Evolutionary conservation across 2,329 filamentous ascomycete genomes (phyloP), one percentile per base, ranked within the genome.

Genomic region (Pseudogymnoascus sp.): DNA sequence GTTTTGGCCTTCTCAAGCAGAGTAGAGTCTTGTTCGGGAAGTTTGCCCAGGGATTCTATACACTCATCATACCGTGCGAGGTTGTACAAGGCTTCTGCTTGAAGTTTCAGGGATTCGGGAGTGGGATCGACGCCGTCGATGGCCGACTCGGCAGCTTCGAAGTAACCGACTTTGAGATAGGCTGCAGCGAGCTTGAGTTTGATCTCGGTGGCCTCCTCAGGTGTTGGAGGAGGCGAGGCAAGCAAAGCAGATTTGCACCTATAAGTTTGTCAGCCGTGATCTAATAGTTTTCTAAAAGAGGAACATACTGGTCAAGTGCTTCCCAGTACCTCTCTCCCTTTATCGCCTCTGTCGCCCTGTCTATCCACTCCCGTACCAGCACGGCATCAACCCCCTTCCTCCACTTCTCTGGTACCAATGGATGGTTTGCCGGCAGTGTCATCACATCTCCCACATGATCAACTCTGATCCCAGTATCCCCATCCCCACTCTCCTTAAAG

Each of bases 121-220:
- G n/a, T 57, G 3, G 29, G 10, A 1, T 36, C 51, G 67, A 72
- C 10, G 62, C 67, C 7, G 64, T 74, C 63, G 82, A 87, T 70
- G 79, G 85, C 18, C 88, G 85, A 84, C 88, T 88, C 68, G 86
- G 89, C 68, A 88, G 86, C 86, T 87, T 88, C 67, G 86, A 89
- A 70, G 85, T 83, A 72, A 86, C 84, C 0, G 85, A 85, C 0
- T 88, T 86, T 69, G 85, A 88, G 70, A 81, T 88, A 68, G 87
- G 84, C 75, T 87, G 84, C 69, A 85, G 88, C 72, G 86, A 88
- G 68, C 70, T 70, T 65, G 70, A 70, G 26, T 16, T 57, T 57
- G n/a, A 57, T 57, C 16, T 57, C 51, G n/a, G 5, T 57, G 14
- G 14, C 10, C 10, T 57, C 26, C 26, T 34, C 51, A 8, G 29